Percentiles rank a stretch among this genome's conserved stretches.
Evolutionary conservation across 176 grass and related monocot genomes (phyloP).

Genomic region (Calamus simplicifolius): DNA sequence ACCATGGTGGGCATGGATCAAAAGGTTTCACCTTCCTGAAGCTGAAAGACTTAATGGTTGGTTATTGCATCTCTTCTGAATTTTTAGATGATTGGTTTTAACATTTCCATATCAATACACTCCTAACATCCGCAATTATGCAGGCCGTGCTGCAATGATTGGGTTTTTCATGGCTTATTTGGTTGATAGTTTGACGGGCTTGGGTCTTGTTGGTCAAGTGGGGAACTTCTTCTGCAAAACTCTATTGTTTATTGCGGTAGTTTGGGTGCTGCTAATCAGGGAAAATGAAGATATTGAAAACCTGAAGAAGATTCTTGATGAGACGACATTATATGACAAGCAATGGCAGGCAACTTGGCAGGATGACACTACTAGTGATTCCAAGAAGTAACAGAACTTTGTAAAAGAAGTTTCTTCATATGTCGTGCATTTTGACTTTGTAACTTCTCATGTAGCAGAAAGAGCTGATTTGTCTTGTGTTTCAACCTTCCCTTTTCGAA

Average conservation of each 20-base stretch:
- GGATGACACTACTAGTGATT: conserved; percentile 29
- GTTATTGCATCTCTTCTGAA: background rate
- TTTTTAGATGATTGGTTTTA: too few relatives aligned
- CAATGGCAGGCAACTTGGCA: conserved; percentile 97
- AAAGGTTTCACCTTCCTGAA: conserved; percentile 87
- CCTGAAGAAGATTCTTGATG: conserved; percentile 73
- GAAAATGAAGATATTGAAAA: conserved; percentile 72
- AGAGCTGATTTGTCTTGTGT: too few relatives aligned
- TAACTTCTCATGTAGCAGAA: too few relatives aligned
- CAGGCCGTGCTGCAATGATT: conserved; percentile 93
- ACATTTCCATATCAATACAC: too few relatives aligned
- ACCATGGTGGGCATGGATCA: conserved; percentile 93
- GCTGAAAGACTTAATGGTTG: conserved; percentile 90
- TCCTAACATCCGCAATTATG: background rate
- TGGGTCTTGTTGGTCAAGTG: conserved; percentile 78
- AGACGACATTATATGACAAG: conserved; percentile 88
- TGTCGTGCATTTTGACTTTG: too few relatives aligned
- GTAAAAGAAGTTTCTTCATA: too few relatives aligned
- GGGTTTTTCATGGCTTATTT: conserved; percentile 99
- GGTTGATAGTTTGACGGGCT: conserved; percentile 74
- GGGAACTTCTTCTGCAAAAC: conserved; percentile 99
- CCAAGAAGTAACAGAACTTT: background rate
- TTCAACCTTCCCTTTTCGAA: too few relatives aligned
- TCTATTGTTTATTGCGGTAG: conserved; percentile 66
- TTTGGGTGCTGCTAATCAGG: conserved; percentile 64